These are phyloP conservation scores for Ambrosia hybrid DNA, from an alignment of 140 eudicot species.

Conservation along the genomic window DNA sequence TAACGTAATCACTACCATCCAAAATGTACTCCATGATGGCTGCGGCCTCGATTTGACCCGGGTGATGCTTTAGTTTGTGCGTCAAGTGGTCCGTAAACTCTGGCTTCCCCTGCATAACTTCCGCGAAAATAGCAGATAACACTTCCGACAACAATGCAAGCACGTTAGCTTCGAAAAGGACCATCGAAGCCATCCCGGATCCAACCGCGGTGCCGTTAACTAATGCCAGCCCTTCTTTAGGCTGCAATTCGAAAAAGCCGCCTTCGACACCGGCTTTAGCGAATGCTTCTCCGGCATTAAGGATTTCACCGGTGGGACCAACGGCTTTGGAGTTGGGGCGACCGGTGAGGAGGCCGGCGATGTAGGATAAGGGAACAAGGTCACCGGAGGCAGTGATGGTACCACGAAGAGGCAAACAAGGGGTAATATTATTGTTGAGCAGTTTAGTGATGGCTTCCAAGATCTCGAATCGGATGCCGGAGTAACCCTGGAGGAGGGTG, in stretches of 20 bases:
- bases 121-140: constrained; percentile 74
- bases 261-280: constrained; percentile 47
- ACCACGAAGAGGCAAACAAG: constrained; percentile 39
- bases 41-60: constrained; percentile 90
- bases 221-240: constrained; percentile 59
- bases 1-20: constrained; percentile 72
- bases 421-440: constrained; percentile 36
- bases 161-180: constrained; percentile 58
- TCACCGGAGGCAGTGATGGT: constrained; percentile 46
- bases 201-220: constrained; percentile 71
- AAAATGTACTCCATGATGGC: constrained; percentile 83
- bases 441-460: constrained; percentile 40
- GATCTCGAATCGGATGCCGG: constrained; percentile 43
- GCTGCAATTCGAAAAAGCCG: constrained; percentile 62
- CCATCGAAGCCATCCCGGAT: constrained; percentile 58
- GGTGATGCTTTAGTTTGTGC: constrained; percentile 77
- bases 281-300: constrained; percentile 61
- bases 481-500: constrained; percentile 48
- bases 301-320: constrained; percentile 51
- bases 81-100: constrained; percentile 84
- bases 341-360: constrained; percentile 50
- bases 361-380: constrained; percentile 37
- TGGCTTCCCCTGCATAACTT: constrained; percentile 87
- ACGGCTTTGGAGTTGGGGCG: constrained; percentile 77
- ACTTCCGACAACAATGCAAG: constrained; percentile 63